Percentiles rank a stretch among this genome's conserved stretches.
Conservation (phyloP, 1,139 yeast genomes). For the Hyphopichia burtonii region DNA sequence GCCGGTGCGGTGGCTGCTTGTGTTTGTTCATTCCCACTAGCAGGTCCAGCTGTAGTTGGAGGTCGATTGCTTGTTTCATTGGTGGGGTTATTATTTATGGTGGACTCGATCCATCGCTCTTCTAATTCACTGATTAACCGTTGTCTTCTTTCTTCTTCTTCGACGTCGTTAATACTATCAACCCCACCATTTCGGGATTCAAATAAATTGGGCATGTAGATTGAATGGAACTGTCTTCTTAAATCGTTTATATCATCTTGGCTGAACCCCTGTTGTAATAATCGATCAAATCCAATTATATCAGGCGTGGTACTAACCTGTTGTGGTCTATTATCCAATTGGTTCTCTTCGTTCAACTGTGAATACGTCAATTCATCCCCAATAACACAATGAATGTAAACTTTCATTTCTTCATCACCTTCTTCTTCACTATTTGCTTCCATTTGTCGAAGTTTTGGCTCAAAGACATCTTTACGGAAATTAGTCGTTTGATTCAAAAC, state of each 20-base stretch:
- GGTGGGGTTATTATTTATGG: conserved; percentile 40
- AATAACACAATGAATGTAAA: conserved; percentile 77
- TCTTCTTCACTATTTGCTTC: conserved; percentile 7
- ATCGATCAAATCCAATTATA: conserved; percentile 81
- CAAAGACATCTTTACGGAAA: conserved; percentile 50
- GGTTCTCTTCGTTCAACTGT: conserved; percentile 65
- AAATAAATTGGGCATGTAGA: conserved; percentile 41
- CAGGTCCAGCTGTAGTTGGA: conserved; percentile 11
- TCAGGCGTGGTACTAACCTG: conserved; percentile 62
- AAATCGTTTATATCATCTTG: conserved; percentile 71
- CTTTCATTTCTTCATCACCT: conserved; percentile 13
- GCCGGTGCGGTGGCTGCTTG: conserved; percentile 14
- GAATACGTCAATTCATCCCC: conserved; percentile 64
- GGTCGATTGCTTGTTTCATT: not conserved
- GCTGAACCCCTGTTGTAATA: conserved; percentile 79
- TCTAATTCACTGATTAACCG: conserved; percentile 61
- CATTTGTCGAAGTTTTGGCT: conserved; percentile 20
- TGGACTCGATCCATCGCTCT: conserved; percentile 88
- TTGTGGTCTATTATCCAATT: conserved; percentile 51
- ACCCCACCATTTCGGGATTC: conserved; percentile 22
- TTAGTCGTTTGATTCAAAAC: conserved; percentile 62
- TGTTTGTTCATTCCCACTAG: conserved; percentile 11
- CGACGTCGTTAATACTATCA: conserved; percentile 34
- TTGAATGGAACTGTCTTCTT: conserved; percentile 68
- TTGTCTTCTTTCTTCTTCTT: conserved; percentile 39